Evolutionary conservation across 1,284 basidiomycete genomes (phyloP).

Genomic region (Rhodotorula sp.): DNA sequence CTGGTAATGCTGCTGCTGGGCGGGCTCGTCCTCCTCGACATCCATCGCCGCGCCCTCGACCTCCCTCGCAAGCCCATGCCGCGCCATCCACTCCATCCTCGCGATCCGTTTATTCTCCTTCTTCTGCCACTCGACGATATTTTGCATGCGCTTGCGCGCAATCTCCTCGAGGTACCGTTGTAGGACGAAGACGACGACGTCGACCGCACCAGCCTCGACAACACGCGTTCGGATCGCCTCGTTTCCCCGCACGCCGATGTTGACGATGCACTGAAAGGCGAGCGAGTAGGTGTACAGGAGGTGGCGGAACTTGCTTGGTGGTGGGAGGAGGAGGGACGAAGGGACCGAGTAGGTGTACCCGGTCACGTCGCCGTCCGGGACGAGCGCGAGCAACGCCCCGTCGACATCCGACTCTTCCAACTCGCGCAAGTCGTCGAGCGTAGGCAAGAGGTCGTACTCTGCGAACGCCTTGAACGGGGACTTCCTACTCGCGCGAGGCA

Average conservation of each 20-base stretch:
- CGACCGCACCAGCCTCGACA: slow-evolving; percentile 92
- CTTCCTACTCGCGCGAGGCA: slow-evolving; percentile 5
- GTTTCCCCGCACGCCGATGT: slow-evolving; percentile 95
- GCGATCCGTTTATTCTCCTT: slow-evolving; percentile 20
- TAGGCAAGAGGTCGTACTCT: slow-evolving; percentile 35
- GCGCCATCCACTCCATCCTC: neutral
- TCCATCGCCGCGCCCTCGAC: neutral
- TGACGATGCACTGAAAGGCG: slow-evolving; percentile 96
- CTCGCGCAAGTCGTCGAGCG: slow-evolving; percentile 8
- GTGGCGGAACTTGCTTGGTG: slow-evolving; percentile 25
- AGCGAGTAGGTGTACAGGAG: slow-evolving; percentile 62
- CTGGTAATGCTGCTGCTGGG: neutral
- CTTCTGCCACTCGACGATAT: slow-evolving; percentile 22
- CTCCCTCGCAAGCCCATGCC: too few relatives aligned
- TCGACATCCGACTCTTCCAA: slow-evolving; percentile 11
- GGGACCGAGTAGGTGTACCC: slow-evolving; percentile 7
- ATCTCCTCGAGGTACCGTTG: slow-evolving; percentile 67
- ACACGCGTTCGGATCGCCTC: slow-evolving; percentile 88
- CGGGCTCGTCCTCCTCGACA: neutral
- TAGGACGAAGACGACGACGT: slow-evolving; percentile 89
- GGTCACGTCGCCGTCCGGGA: neutral
- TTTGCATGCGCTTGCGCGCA: slow-evolving; percentile 49
- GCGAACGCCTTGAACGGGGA: slow-evolving; percentile 44
- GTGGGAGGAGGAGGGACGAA: slow-evolving; percentile 16
- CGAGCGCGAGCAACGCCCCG: neutral